These are phyloP conservation scores for Raphanus sativus DNA, from an alignment of 345 rosid genomes.

Conservation along the genomic window DNA sequence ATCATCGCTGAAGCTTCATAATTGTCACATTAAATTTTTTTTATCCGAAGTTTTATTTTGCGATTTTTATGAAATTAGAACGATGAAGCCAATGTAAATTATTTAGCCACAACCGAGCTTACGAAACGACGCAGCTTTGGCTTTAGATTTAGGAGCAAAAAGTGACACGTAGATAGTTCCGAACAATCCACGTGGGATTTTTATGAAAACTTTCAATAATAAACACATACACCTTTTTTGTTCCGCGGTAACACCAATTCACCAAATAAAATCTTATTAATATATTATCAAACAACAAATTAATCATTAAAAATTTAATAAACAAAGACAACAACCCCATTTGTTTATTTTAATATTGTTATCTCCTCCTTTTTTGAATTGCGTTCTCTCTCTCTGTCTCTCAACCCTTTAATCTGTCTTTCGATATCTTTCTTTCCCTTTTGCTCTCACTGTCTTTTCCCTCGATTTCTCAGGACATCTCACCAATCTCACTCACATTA, in stretches of 20 bases:
- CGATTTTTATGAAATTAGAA: neutral
- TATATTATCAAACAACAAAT: too few species aligned
- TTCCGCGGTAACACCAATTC: constrained; percentile 9
- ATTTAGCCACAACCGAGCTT: too few species aligned
- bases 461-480: constrained; percentile 26
- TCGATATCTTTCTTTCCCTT: constrained; percentile 5
- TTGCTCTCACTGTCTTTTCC: constrained; percentile 20
- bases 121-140: neutral
- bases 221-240: constrained; percentile 11
- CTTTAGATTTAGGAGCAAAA: neutral
- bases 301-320: neutral
- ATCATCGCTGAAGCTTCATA: neutral
- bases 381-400: constrained; percentile 25
- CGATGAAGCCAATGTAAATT: neutral
- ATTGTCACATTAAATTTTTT: neutral
- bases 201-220: neutral
- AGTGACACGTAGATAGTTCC: constrained; percentile 13
- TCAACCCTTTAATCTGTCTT: constrained; percentile 24
- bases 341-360: neutral
- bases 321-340: constrained; percentile 19
- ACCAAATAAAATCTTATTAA: too few species aligned
- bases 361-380: neutral
- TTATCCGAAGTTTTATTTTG: neutral
- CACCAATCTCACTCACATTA: constrained; percentile 23
- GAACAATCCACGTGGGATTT: constrained; percentile 25